Evolutionary conservation across 2,329 filamentous ascomycete species (phyloP).

Genomic region (Ophiostoma triangulosporum): DNA sequence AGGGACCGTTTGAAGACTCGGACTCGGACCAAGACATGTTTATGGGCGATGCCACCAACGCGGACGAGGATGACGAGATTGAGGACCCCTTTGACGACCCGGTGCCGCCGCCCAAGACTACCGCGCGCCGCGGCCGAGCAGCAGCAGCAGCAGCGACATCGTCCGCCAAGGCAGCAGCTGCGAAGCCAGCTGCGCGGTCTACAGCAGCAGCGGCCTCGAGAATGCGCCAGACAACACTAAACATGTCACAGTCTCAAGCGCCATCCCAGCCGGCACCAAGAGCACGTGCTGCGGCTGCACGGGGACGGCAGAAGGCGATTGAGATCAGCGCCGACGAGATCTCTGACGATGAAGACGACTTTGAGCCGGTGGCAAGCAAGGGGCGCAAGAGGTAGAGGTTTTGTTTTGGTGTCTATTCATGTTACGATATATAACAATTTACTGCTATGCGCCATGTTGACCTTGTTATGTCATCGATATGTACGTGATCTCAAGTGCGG

Average conservation of each 20-base stretch:
- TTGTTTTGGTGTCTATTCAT: background rate
- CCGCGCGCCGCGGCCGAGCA: constrained; percentile 14
- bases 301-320: background rate
- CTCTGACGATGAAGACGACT: constrained; percentile 14
- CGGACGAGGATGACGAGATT: constrained; percentile 5
- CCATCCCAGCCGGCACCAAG: background rate
- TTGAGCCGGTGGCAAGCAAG: constrained; percentile 11
- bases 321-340: constrained; percentile 16
- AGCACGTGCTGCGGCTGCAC: background rate
- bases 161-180: background rate
- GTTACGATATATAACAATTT: too few species aligned
- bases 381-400: background rate
- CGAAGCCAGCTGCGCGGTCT: background rate
- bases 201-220: background rate
- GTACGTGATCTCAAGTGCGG: too few species aligned
- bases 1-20: constrained; percentile 25
- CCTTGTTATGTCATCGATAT: too few species aligned
- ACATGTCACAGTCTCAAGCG: constrained; percentile 8
- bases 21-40: constrained; percentile 32
- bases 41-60: constrained; percentile 35
- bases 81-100: constrained; percentile 10
- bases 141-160: constrained; percentile 2
- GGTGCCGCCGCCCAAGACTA: constrained; percentile 24
- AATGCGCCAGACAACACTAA: constrained; percentile 11
- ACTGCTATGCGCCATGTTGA: too few species aligned